Base-by-base conservation (phyloP, 352 stramenopile species). In the Phytophthora pistaciae region DNA sequence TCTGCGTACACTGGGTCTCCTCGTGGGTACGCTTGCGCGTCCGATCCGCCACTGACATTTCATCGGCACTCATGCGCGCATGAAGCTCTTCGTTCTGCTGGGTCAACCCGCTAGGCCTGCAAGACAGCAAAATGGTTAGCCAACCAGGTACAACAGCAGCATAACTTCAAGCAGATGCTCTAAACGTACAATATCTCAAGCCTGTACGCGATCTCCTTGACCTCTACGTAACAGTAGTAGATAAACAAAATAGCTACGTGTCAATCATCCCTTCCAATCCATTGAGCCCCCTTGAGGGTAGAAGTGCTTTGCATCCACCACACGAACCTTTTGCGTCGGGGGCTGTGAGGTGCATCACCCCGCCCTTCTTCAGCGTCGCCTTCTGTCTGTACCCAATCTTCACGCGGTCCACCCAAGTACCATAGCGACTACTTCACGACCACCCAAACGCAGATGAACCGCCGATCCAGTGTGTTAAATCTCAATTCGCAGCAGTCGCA, bases 151-250 rank as follows among this genome's bases (percentile, higher is more conserved):
- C 25, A 18, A 55, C 38, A 7, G 11, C 38, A n/a, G 40, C 16
- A 49, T 49, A 49, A 8, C 55, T 16, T 23, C 31, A 57, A 49
- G 10, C 31, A 49, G 2, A 49, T 33, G 4, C 18, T 21, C 7
- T n/a, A 38, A 21, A 84, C 86, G 56, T 75, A 92, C 85, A 93
- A 55, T 10, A 94, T 59, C 59, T 93, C 82, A 31, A 91, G 82
- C 50, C 69, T 79, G 64, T 89, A 93, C 3, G 75, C 68, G 10
- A 75, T 66, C 1, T 78, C 58, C 0, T n/a, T 16, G n/a, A 80
- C 56, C 11, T 36, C 29, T 36, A 8, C 2, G 29, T 36, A 36
- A 11, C 27, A 29, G 27, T 29, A 29, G 27, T 36, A 36, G 29
- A 36, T 5, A 42, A 42, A 42, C 16, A 38, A 9, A 25, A 36